Conservation (phyloP, 176 grass and related monocot species). For the Echinochloa phyllopogon region DNA sequence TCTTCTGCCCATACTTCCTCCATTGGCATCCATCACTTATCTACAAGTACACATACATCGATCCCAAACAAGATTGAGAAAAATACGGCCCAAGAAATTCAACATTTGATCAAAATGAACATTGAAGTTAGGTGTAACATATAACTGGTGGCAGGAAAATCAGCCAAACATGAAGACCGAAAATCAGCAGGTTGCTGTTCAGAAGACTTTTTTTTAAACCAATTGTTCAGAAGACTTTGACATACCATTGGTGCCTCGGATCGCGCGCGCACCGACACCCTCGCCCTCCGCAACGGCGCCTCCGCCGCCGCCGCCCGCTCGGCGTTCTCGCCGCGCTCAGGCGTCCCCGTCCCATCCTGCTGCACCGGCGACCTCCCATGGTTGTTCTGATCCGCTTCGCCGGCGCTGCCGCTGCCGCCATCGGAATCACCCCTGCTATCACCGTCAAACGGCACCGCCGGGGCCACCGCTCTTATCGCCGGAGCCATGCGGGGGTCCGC, state of each 20-base stretch:
- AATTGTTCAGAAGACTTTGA: neutral
- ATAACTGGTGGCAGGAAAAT: neutral
- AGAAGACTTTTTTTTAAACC: no score
- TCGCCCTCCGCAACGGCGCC: constrained; percentile 65
- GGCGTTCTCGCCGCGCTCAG: constrained; percentile 25
- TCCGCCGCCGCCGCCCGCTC: constrained; percentile 46
- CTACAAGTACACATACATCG: neutral
- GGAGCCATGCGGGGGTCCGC: constrained; percentile 46
- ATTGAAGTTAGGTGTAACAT: no score
- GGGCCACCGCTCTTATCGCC: neutral
- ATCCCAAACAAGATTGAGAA: neutral
- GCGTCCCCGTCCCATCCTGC: constrained; percentile 15
- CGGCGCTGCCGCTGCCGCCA: constrained; percentile 1
- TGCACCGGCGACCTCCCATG: constrained; percentile 19
- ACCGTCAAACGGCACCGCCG: neutral
- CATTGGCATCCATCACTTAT: constrained; percentile 90
- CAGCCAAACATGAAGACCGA: neutral
- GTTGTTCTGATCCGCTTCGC: constrained; percentile 41
- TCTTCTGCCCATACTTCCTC: constrained; percentile 96
- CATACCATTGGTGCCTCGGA: constrained; percentile 81
- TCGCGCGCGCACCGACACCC: constrained; percentile 81
- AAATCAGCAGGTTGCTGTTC: neutral
- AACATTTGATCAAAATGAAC: neutral
- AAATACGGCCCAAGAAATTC: neutral
- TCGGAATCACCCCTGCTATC: constrained; percentile 35